Conservation (phyloP, 768 basidiomycete species). For the Fomitopsis pulvina region DNA sequence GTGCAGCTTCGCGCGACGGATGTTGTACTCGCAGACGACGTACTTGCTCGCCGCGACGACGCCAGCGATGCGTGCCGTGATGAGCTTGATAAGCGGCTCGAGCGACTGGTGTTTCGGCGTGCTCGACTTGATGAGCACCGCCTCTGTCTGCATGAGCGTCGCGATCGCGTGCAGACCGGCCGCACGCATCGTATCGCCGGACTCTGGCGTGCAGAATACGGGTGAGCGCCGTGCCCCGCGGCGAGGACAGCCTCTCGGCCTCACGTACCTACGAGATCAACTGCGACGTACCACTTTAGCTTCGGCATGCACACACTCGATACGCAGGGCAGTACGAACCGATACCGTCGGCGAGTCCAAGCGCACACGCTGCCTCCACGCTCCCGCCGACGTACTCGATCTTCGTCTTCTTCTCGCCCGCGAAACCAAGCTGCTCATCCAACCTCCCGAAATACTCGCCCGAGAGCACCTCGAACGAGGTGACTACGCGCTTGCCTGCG, state of each 20-base stretch:
- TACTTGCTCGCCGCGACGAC: conserved; percentile 85
- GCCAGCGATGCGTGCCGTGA: conserved; percentile 86
- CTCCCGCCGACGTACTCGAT: conserved; percentile 97
- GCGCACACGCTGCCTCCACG: conserved; percentile 95
- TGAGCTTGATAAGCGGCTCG: conserved; percentile 61
- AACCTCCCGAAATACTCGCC: conserved; percentile 68
- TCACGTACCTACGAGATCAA: conserved; percentile 87
- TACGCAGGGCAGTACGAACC: conserved; percentile 40
- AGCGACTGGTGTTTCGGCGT: conserved; percentile 56
- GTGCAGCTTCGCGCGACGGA: conserved; percentile 56
- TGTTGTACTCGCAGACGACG: conserved; percentile 90
- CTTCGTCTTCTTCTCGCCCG: conserved; percentile 56
- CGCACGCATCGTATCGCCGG: conserved; percentile 99
- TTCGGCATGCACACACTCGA: neutral
- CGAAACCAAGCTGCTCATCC: conserved; percentile 48
- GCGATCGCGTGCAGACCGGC: conserved; percentile 92
- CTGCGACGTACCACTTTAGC: conserved; percentile 32
- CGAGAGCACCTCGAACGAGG: conserved; percentile 88
- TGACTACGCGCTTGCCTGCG: conserved; percentile 88
- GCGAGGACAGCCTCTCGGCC: neutral
- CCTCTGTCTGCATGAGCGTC: conserved; percentile 81
- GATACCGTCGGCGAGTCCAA: conserved; percentile 96
- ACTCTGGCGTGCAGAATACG: conserved; percentile 55
- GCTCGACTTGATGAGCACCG: conserved; percentile 85
- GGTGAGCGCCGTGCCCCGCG: neutral